Evolutionary conservation across 345 rosid species (phyloP), one percentile per base, ranked within the genome.

Genomic region (Luvunga scandens): DNA sequence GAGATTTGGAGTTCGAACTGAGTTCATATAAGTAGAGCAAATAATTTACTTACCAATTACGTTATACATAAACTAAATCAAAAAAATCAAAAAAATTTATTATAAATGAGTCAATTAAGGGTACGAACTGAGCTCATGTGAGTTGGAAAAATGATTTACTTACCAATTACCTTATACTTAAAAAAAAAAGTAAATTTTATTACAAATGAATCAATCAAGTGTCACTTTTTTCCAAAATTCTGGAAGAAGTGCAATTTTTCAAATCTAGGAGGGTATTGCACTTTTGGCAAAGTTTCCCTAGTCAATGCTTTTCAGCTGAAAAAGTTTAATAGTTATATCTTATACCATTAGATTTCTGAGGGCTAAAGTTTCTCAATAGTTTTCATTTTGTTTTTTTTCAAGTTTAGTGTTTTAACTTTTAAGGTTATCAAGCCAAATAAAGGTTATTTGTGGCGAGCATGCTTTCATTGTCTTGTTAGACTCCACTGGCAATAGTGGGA

Each of bases 391-490:
- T 28, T 2, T 24, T 24, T 2, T 66, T 67, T 36, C 8, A 4
- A 48, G 6, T 69, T 69, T 24, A 16, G 72, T 25, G 72, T 25
- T 24, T 6, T 2, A 45, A 19, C 59, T 25, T 24, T 6, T 2
- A 45, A 19, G 21, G 16, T 19, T 9, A 16, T 16, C 14, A 10
- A 48, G 24, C 48, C 60, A 48, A 69, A 28, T 16, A 5, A 12
- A 25, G 31, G 7, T 28, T 48, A 14, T 50, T 25, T 31, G 6
- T 27, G n/a, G 4, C 4, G 24, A 4, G 73, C 73, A 65, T 65
- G 68, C 68, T 65, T 70, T 38, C 71, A 18, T 50, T 70, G 73
- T 48, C 61, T 30, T 30, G 42, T 30, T 71, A 50, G 74, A 38
- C 74, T 71, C 42, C 62, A 71, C 62, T 53, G 31, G 24, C 74